Base-by-base conservation (phyloP, 2,329 filamentous ascomycete species). In the Penicillium sp. region DNA sequence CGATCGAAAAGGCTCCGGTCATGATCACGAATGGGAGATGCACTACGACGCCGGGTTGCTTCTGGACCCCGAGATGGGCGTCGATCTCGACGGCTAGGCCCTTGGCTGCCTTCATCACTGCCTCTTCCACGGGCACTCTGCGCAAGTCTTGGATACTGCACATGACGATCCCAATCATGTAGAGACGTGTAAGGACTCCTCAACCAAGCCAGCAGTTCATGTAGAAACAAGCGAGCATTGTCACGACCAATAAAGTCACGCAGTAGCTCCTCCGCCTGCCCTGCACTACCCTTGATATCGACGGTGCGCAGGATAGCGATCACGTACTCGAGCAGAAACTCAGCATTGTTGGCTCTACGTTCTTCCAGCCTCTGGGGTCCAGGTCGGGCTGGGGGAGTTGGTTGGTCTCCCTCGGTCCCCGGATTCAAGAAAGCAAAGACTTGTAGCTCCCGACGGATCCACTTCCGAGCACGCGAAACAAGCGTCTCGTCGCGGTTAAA, bases 271-370 rank as follows among this genome's bases (percentile, higher is more conserved):
- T 93, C 88, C 0, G 89, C 89, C 60, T 88, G 82, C 0, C 89
- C 90, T 33, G 80, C 79, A 54, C 86, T 88, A 3, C 83, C 87
- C 69, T 89, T 89, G 4, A 91, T 78, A 62, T 95, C 89, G 13
- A 93, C 82, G 0, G 83, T 88, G 66, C 88, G 91, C 50, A 96
- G 72, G 20, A 96, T 87, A 8, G 87, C 86, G 35, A 96, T 72
- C 46, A 95, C 82, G 66, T 95, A 95, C 62, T 95, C 88, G 8
- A 96, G 78, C 9, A 96, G 69, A 54, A 91, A 95, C 63, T 95
- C 90, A 6, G 86, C 81, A 61, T 91, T 92, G 57, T 81, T 84
- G 4, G 79, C 79, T 35, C 81, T 72, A 32, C 79, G 72, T 42
- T 65, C 67, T 49, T 65, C 63, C 28, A 71, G 58, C 44, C 68